Percentiles rank a stretch among this genome's conserved stretches.
Evolutionary conservation across 805 yeast species (phyloP).

Genomic region (Pichia cephalocereana): DNA sequence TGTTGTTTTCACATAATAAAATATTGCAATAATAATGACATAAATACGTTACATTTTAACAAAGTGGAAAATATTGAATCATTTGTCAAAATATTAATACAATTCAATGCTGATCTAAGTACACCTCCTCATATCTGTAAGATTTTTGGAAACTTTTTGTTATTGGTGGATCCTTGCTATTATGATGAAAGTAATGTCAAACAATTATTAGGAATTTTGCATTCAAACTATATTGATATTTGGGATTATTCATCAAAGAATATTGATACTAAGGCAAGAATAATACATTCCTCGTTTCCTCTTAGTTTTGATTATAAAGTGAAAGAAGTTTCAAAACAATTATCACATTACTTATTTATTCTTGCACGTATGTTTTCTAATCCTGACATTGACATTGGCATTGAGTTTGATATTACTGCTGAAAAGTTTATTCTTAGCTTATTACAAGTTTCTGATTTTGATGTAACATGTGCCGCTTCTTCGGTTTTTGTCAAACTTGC

Average conservation of each 20-base stretch:
- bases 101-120: neutral
- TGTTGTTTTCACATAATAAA: neutral
- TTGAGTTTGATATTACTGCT: neutral
- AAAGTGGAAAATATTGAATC: neutral
- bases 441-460: neutral
- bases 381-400: neutral
- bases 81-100: neutral
- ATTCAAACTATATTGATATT: neutral
- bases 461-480: neutral
- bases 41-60: neutral
- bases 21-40: neutral
- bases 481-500: neutral
- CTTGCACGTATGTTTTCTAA: neutral
- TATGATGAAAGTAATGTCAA: neutral
- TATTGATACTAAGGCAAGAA: neutral
- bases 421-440: neutral
- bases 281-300: neutral
- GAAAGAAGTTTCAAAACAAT: neutral
- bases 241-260: neutral
- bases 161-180: neutral
- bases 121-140: neutral
- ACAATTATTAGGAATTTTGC: neutral
- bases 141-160: neutral
- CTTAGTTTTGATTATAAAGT: neutral
- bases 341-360: constrained; percentile 1